Evolutionary conservation across 2,329 filamentous ascomycete species (phyloP).

Genomic region (Claviceps fusiformis): DNA sequence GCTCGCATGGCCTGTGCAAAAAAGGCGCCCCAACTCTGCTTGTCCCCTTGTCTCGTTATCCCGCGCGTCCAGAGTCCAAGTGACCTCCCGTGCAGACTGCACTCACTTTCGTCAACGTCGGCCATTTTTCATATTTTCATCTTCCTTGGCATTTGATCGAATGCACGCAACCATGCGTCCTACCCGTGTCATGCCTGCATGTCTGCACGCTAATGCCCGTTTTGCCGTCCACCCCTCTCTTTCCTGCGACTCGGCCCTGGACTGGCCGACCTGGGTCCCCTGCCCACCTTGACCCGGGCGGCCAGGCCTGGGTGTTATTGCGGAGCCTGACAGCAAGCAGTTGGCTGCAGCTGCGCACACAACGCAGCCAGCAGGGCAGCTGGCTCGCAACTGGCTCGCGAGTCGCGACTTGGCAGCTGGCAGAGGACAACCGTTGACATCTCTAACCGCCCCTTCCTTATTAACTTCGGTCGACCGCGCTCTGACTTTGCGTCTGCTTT

Average conservation of each 20-base stretch:
- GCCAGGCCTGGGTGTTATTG: background rate
- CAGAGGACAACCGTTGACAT: background rate
- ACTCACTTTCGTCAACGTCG: background rate
- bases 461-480: conserved; percentile 2
- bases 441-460: conserved; percentile 3
- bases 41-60: too few species aligned
- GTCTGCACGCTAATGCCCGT: background rate
- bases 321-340: background rate
- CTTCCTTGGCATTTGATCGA: background rate
- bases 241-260: background rate
- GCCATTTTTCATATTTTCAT: background rate
- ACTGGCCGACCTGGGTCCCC: background rate
- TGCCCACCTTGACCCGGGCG: background rate
- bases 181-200: background rate
- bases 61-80: background rate
- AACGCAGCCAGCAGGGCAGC: background rate
- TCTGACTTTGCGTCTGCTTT: background rate
- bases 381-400: background rate
- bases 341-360: background rate
- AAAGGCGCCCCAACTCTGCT: background rate
- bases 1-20: background rate
- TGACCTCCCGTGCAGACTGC: background rate
- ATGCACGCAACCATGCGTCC: background rate
- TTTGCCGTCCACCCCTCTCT: background rate
- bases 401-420: background rate